These are phyloP conservation scores for Pseudocercospora macadamiae DNA, from an alignment of 2,329 filamentous ascomycete species.

Conservation along the genomic window DNA sequence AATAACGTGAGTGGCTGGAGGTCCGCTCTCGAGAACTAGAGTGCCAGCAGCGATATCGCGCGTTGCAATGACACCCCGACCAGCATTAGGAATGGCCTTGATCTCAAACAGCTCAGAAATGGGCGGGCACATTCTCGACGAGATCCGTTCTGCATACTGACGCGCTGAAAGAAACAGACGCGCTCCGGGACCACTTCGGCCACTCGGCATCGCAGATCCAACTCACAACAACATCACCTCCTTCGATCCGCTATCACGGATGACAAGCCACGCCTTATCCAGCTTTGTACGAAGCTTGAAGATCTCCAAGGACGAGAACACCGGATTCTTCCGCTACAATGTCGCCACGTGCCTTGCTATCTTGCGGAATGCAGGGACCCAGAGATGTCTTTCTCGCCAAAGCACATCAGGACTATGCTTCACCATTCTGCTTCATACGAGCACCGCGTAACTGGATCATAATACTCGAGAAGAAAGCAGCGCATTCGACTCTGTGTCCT, in stretches of 20 bases:
- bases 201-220: neutral
- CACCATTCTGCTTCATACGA: too few species aligned
- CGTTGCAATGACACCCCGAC: slow-evolving; percentile 50
- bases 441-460: too few species aligned
- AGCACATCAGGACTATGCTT: too few species aligned
- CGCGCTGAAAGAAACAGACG: neutral
- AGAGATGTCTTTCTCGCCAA: too few species aligned
- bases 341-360: too few species aligned
- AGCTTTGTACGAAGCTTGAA: neutral
- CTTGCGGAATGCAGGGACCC: too few species aligned
- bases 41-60: slow-evolving; percentile 40
- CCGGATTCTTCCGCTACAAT: neutral
- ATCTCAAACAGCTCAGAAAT: slow-evolving; percentile 39
- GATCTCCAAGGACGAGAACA: neutral
- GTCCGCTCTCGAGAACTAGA: slow-evolving; percentile 41
- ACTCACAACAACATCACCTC: neutral
- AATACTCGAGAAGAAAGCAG: too few species aligned
- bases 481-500: too few species aligned
- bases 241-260: slow-evolving; percentile 1
- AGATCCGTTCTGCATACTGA: neutral
- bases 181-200: neutral
- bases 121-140: slow-evolving; percentile 16
- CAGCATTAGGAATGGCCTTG: slow-evolving; percentile 45
- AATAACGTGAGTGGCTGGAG: slow-evolving; percentile 45
- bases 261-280: neutral